Evolutionary conservation across 2,329 filamentous ascomycete genomes (phyloP).

Genomic region (Xenoacremonium recifei): DNA sequence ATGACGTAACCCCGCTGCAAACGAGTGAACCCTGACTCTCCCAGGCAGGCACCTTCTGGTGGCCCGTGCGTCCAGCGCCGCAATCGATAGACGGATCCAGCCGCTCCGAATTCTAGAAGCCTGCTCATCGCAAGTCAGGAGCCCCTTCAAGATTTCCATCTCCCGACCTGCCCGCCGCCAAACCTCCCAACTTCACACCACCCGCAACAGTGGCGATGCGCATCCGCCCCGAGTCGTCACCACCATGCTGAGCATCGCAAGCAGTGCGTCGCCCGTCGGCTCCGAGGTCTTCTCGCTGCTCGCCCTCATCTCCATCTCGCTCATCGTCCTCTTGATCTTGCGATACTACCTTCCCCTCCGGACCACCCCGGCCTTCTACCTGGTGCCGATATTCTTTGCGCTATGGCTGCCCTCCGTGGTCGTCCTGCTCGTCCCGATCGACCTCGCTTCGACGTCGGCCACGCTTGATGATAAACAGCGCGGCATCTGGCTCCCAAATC

Average conservation of each 20-base stretch:
- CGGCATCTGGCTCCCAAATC: conserved; percentile 83
- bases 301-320: conserved; percentile 70
- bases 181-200: neutral
- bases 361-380: conserved; percentile 83
- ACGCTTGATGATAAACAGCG: conserved; percentile 68
- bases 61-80: conserved; percentile 23
- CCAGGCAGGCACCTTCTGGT: too few relatives aligned
- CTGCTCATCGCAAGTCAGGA: too few relatives aligned
- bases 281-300: conserved; percentile 76
- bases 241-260: conserved; percentile 52
- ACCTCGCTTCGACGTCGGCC: conserved; percentile 82
- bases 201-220: conserved; percentile 24
- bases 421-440: conserved; percentile 89
- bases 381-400: conserved; percentile 93
- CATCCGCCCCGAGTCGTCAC: conserved; percentile 18
- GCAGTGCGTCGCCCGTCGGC: conserved; percentile 63
- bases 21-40: conserved; percentile 4
- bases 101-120: neutral
- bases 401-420: conserved; percentile 89
- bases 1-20: conserved; percentile 21
- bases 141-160: too few relatives aligned
- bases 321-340: conserved; percentile 78
- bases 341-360: conserved; percentile 89
- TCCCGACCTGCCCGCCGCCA: conserved; percentile 14
- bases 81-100: conserved; percentile 10